phyloP scores from a whole-genome alignment of 2,329 filamentous ascomycete species.

The Colletotrichum sp. region DNA sequence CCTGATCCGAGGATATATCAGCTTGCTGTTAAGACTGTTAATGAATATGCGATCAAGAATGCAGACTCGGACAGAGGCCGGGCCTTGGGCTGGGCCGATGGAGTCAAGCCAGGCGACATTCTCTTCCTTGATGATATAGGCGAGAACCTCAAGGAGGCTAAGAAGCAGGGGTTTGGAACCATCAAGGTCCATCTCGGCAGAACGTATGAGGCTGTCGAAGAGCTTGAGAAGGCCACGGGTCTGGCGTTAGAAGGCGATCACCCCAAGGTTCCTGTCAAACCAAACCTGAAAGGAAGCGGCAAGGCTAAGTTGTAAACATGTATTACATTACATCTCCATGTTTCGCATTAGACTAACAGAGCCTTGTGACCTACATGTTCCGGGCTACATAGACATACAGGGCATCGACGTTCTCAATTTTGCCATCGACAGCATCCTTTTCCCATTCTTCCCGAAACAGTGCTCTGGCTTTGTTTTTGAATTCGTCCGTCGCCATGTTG shows the following conservation, averaged over 20 bases:
- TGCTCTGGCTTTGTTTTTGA: conserved; percentile 26
- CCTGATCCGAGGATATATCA: conserved; percentile 84
- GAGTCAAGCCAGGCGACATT: conserved; percentile 69
- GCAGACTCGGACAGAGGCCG: conserved; percentile 40
- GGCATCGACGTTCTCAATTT: conserved; percentile 29
- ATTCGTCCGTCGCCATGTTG: conserved; percentile 22
- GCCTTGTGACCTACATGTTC: not conserved
- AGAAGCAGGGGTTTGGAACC: conserved; percentile 75
- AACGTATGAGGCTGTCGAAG: conserved; percentile 79
- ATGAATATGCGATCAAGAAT: conserved; percentile 64
- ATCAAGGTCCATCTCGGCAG: conserved; percentile 84
- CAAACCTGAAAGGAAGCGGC: conserved; percentile 34
- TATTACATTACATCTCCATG: conserved; percentile 3
- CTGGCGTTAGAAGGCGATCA: conserved; percentile 63
- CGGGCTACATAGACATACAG: conserved; percentile 35
- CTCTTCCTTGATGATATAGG: conserved; percentile 95
- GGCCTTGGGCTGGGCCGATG: conserved; percentile 48
- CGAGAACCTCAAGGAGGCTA: conserved; percentile 85
- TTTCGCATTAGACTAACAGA: not conserved
- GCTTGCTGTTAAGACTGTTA: conserved; percentile 70
- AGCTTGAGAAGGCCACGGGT: conserved; percentile 78
- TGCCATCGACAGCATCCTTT: conserved; percentile 30
- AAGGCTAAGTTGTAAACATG: conserved; percentile 48
- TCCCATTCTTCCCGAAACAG: conserved; percentile 35
- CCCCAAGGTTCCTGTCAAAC: conserved; percentile 52